These are phyloP conservation scores for Ophiostoma quercus DNA, from an alignment of 2,329 filamentous ascomycete genomes.

Conservation along the genomic window DNA sequence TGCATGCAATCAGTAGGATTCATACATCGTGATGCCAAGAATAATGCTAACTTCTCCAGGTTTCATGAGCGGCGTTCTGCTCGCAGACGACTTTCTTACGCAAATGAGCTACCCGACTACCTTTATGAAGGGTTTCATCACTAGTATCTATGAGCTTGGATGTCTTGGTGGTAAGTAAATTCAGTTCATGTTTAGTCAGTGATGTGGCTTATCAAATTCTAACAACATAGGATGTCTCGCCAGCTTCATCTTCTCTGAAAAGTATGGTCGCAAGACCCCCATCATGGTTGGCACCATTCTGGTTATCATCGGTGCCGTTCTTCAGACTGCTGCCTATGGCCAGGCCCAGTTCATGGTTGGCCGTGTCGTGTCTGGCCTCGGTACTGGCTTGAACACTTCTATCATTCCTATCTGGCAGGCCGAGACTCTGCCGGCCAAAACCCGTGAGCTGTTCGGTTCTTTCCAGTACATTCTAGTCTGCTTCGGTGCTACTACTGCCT, in stretches of 20 bases:
- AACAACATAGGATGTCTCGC: conserved; percentile 20
- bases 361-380: conserved; percentile 38
- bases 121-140: conserved; percentile 26
- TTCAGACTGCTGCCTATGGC: conserved; percentile 24
- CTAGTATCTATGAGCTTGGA: conserved; percentile 28
- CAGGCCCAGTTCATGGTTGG: conserved; percentile 40
- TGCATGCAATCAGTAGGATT: neutral
- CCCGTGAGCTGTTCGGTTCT: conserved; percentile 35
- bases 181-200: neutral
- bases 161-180: conserved; percentile 27
- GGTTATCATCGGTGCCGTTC: conserved; percentile 25
- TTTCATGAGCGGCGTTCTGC: conserved; percentile 33
- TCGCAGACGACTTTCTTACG: conserved; percentile 30
- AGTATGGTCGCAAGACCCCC: conserved; percentile 27
- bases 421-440: conserved; percentile 34
- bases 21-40: neutral
- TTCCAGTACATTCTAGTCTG: conserved; percentile 41
- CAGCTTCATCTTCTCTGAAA: conserved; percentile 28
- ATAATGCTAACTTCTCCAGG: conserved; percentile 21
- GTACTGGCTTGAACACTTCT: conserved; percentile 44
- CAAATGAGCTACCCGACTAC: conserved; percentile 24
- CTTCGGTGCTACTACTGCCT: conserved; percentile 38
- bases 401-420: conserved; percentile 35
- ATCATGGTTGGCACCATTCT: conserved; percentile 29
- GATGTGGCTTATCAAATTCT: neutral